Evolutionary conservation across 2,329 filamentous ascomycete genomes (phyloP).

Genomic region (Chrysoporthe puriensis): DNA sequence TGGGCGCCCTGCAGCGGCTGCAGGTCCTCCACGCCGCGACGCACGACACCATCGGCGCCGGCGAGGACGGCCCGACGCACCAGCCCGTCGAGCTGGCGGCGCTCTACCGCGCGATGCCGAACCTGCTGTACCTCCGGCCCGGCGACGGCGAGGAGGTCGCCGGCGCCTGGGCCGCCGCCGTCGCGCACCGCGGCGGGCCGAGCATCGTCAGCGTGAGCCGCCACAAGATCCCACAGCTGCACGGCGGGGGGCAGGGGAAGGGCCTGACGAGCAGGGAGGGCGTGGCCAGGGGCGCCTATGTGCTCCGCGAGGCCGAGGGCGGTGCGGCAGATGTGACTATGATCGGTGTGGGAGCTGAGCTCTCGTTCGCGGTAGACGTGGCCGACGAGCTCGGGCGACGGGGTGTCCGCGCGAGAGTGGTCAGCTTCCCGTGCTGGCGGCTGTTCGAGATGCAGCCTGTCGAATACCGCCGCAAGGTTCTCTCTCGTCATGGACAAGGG

Average conservation of each 20-base stretch:
- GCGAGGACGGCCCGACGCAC: slow-evolving; percentile 60
- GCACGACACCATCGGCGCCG: slow-evolving; percentile 57
- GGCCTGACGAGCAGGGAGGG: slow-evolving; percentile 39
- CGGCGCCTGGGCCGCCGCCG: slow-evolving; percentile 48
- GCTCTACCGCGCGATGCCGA: slow-evolving; percentile 59
- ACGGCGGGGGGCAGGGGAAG: slow-evolving; percentile 12
- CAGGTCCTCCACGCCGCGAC: slow-evolving; percentile 57
- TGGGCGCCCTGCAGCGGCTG: slow-evolving; percentile 54
- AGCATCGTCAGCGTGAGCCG: slow-evolving; percentile 49
- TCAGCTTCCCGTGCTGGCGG: slow-evolving; percentile 43
- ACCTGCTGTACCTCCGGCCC: slow-evolving; percentile 56
- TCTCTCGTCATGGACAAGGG: slow-evolving; percentile 39
- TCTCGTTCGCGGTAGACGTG: slow-evolving; percentile 47
- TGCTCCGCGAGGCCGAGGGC: slow-evolving; percentile 37
- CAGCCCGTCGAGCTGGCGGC: slow-evolving; percentile 57
- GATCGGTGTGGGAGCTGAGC: slow-evolving; percentile 44
- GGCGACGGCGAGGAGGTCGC: slow-evolving; percentile 56
- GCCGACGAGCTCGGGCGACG: slow-evolving; percentile 41
- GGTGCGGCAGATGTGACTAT: slow-evolving; percentile 43
- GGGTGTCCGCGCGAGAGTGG: slow-evolving; percentile 38
- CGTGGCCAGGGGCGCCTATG: slow-evolving; percentile 46
- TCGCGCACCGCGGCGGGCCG: slow-evolving; percentile 40
- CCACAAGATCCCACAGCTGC: slow-evolving; percentile 44
- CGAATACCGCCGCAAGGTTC: slow-evolving; percentile 43
- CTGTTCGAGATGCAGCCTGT: slow-evolving; percentile 41